Evolutionary conservation across 208 protist species (phyloP).

Genomic region (Acanthamoeba divionensis): DNA sequence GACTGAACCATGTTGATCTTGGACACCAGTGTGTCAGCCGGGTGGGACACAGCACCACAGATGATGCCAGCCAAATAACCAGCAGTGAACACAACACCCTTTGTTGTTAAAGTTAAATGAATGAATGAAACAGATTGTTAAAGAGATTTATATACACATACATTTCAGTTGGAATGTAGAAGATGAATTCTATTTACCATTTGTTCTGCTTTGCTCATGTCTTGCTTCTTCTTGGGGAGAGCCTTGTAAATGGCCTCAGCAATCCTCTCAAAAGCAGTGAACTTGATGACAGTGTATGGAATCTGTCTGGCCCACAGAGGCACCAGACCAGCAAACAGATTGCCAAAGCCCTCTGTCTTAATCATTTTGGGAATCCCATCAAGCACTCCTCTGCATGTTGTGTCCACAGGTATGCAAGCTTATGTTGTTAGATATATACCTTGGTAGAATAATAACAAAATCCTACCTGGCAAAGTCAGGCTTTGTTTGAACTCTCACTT

Average conservation of each 20-base stretch:
- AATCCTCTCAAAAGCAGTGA: constrained; percentile 28
- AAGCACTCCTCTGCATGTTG: no score
- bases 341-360: constrained; percentile 64
- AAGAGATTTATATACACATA: neutral
- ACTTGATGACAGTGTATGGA: constrained; percentile 93
- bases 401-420: no score
- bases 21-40: constrained; percentile 92
- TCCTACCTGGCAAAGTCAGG: neutral
- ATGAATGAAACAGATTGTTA: constrained; percentile 66
- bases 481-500: constrained; percentile 91
- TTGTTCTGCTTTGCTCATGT: constrained; percentile 87
- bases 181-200: no score
- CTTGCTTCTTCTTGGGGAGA: constrained; percentile 79
- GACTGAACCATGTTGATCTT: constrained; percentile 87
- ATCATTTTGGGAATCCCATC: constrained; percentile 51
- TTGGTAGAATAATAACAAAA: no score
- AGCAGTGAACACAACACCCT: constrained; percentile 89
- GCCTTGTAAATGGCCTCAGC: neutral
- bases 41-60: constrained; percentile 94
- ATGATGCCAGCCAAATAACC: constrained; percentile 93
- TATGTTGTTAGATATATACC: no score
- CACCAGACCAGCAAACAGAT: constrained; percentile 87
- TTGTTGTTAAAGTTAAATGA: no score
- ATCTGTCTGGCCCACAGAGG: constrained; percentile 92
- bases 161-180: no score